Conservation (phyloP, 2,329 filamentous ascomycete genomes). For the Plectosphaerella plurivora region DNA sequence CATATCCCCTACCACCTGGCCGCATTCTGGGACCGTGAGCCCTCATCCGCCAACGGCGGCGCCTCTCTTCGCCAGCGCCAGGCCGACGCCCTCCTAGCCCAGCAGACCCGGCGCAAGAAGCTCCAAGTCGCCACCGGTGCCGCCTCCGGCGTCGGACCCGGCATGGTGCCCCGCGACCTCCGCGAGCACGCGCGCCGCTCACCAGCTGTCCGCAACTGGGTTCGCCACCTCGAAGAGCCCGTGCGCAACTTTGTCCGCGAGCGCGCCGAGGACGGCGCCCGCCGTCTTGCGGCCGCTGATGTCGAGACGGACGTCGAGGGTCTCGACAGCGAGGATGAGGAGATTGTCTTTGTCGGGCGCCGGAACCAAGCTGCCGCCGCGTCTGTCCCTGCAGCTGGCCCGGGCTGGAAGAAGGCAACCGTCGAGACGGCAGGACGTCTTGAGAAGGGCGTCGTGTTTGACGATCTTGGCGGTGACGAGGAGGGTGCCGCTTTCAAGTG, state of each 20-base stretch:
- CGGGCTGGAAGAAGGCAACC: conserved; percentile 42
- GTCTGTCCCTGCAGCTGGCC: conserved; percentile 14
- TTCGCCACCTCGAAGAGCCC: conserved; percentile 81
- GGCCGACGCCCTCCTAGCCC: conserved; percentile 38
- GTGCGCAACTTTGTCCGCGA: conserved; percentile 71
- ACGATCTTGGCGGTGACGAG: conserved; percentile 66
- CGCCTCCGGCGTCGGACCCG: conserved; percentile 40
- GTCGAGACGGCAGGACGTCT: conserved; percentile 54
- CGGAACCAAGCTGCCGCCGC: conserved; percentile 54
- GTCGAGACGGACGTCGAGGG: conserved; percentile 43
- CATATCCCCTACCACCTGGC: conserved; percentile 86
- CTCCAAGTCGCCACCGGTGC: conserved; percentile 36
- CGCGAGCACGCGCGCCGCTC: conserved; percentile 75
- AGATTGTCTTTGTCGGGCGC: conserved; percentile 83
- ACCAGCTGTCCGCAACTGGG: conserved; percentile 71
- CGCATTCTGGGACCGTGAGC: conserved; percentile 66
- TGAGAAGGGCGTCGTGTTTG: conserved; percentile 69
- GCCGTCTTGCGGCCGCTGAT: conserved; percentile 19
- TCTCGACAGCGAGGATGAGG: conserved; percentile 60
- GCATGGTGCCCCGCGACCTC: conserved; percentile 72
- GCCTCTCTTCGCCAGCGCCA: conserved; percentile 43
- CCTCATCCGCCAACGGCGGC: conserved; percentile 24
- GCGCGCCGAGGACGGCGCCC: conserved; percentile 18
- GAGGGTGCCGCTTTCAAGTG: conserved; percentile 78
- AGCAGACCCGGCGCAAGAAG: conserved; percentile 38